Evolutionary conservation across 768 basidiomycete species (phyloP), one percentile per base, ranked within the genome.

Genomic region (Auricularia cornea): DNA sequence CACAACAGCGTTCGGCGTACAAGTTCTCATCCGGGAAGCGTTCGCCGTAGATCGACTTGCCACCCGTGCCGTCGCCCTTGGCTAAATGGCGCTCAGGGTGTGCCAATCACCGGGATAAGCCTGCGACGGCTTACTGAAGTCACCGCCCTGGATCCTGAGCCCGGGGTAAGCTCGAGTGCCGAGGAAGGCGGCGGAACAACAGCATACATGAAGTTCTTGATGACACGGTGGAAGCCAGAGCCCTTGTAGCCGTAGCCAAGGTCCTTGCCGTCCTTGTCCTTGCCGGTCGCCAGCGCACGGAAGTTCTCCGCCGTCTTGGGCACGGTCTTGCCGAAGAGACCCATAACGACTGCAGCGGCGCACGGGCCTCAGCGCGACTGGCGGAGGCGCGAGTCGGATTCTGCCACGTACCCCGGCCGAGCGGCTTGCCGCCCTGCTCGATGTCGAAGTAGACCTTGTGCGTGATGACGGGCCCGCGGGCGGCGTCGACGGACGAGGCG

Each of bases 271-370:
- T 90, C 85, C 78, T 89, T 92, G 68, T 83, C 84, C 69, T 85
- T 80, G 63, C 95, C 92, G 40, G 93, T 92, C 14, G 91, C 80
- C 68, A 99, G 82, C 59, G 94, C 92, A 63, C 94, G 89, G 86
- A 98, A 98, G 84, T 98, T 98, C 82, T 94, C 95, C 29, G 81
- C 94, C 33, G 95, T 98, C 78, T 95, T 95, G 62, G 95, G 95
- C 56, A 97, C 94, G 57, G 93, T 93, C 89, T 94, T 63, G 64
- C 94, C 94, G 70, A 89, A 98, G 63, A 98, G 84, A 69, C 94
- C 95, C 67, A 97, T 85, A 40, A 84, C 83, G 68, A 96, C 90
- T 93, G 66, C 11, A 51, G 31, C 26, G 54, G 3, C 12, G 57
- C 51, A 57, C 29, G 31, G 65, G 23, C 72, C n/a, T 26, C n/a